Conservation (phyloP, 495 filamentous ascomycete genomes). For the Acidiella bohemica region DNA sequence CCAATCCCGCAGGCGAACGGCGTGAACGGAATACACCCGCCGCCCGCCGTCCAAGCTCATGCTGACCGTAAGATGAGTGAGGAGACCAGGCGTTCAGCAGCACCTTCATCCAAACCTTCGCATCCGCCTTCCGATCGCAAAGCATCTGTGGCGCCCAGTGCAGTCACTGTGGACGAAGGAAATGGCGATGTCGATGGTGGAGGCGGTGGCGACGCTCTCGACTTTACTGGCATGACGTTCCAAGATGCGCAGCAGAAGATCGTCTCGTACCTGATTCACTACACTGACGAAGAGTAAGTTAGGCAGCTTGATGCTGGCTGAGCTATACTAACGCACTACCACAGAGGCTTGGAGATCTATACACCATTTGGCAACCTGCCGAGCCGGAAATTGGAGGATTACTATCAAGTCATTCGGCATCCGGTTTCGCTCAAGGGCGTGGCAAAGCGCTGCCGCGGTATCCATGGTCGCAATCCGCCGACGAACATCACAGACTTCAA, state of each 20-base stretch:
- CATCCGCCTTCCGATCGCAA: constrained; percentile 12
- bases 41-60: constrained; percentile 6
- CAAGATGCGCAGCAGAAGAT: constrained; percentile 75
- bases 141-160: constrained; percentile 29
- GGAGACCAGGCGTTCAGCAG: not conserved
- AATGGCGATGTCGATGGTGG: constrained; percentile 26
- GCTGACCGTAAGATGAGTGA: constrained; percentile 7
- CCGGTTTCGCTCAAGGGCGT: constrained; percentile 58
- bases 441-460: constrained; percentile 56
- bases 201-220: constrained; percentile 41
- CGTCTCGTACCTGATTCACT: constrained; percentile 49
- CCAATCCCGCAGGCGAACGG: constrained; percentile 38
- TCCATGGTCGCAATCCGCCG: constrained; percentile 47
- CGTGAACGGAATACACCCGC: not conserved
- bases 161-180: constrained; percentile 32
- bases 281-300: constrained; percentile 47
- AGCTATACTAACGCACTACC: constrained; percentile 10
- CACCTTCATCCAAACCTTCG: constrained; percentile 3
- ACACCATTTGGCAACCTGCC: constrained; percentile 54
- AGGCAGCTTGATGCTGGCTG: constrained; percentile 11
- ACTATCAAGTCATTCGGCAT: constrained; percentile 61
- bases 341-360: constrained; percentile 43
- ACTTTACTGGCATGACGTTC: constrained; percentile 44
- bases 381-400: constrained; percentile 49
- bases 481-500: constrained; percentile 60